phyloP scores from a whole-genome alignment of 495 filamentous ascomycete species.

The Penicillium maclennaniae region DNA sequence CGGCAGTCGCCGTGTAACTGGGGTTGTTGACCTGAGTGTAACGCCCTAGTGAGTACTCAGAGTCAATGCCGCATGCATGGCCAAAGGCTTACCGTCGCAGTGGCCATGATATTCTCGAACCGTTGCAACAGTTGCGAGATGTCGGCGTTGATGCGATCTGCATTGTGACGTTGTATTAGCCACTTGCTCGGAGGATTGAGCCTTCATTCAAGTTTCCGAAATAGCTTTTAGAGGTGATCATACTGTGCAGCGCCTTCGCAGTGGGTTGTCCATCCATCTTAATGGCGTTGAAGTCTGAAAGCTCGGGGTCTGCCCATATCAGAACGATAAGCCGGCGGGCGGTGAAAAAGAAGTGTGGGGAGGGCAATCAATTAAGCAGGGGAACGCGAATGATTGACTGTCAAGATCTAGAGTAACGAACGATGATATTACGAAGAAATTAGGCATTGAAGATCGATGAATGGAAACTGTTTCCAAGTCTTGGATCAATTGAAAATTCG shows the following conservation, averaged over 20 bases:
- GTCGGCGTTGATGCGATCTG: constrained; percentile 53
- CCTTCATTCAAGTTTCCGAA: background rate
- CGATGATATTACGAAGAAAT: too few relatives aligned
- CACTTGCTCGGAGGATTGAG: background rate
- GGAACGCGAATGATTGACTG: background rate
- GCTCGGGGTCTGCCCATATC: background rate
- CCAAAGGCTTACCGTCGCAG: constrained; percentile 44
- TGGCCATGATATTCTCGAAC: constrained; percentile 59
- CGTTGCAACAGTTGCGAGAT: constrained; percentile 55
- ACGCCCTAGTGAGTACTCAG: background rate
- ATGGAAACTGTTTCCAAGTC: background rate
- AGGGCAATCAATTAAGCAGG: background rate
- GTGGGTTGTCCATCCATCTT: constrained; percentile 40
- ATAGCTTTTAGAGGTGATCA: background rate
- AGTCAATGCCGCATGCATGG: background rate
- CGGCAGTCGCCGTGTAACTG: constrained; percentile 47
- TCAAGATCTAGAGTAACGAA: background rate
- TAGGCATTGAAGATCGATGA: background rate
- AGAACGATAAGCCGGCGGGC: constrained; percentile 4
- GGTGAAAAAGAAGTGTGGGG: background rate
- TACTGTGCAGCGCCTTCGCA: constrained; percentile 38
- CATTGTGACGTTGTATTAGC: constrained; percentile 10
- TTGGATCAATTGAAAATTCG: background rate
- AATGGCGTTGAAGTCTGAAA: background rate
- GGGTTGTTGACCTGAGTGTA: constrained; percentile 32